phyloP scores from a whole-genome alignment of 257 asterid species.

The Perilla frutescens region DNA sequence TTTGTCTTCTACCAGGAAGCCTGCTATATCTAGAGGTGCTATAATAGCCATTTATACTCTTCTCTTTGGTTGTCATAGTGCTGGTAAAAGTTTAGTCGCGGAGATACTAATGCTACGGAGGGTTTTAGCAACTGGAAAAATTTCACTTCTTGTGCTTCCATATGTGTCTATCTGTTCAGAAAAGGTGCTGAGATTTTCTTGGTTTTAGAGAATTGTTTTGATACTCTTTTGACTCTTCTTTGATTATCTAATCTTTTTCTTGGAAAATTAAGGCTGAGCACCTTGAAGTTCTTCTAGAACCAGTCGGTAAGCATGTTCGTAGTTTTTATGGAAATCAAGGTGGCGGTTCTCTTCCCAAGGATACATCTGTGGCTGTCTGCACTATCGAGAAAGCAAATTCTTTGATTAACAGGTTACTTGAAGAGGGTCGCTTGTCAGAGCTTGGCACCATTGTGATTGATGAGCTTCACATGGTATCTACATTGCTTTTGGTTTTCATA shows the following conservation, averaged over 20 bases:
- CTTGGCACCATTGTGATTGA: slow-evolving; percentile 97
- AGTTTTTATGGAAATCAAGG: slow-evolving; percentile 99
- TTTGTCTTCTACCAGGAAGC: neutral
- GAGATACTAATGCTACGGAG: slow-evolving; percentile 94
- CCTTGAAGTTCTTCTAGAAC: slow-evolving; percentile 87
- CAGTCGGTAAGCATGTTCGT: slow-evolving; percentile 86
- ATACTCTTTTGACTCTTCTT: slow-evolving; percentile 23
- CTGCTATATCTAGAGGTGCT: slow-evolving; percentile 19
- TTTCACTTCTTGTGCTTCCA: slow-evolving; percentile 95
- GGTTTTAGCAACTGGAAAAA: slow-evolving; percentile 79
- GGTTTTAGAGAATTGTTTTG: slow-evolving; percentile 24
- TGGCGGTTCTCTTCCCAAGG: slow-evolving; percentile 92
- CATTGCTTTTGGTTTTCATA: slow-evolving; percentile 36
- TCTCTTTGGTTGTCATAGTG: slow-evolving; percentile 53
- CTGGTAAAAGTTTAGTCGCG: slow-evolving; percentile 99
- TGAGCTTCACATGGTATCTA: slow-evolving; percentile 96
- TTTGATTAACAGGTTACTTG: slow-evolving; percentile 81
- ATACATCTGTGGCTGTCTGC: slow-evolving; percentile 93
- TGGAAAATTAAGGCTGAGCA: slow-evolving; percentile 78
- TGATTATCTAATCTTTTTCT: slow-evolving; percentile 26
- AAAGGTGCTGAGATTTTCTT: slow-evolving; percentile 60
- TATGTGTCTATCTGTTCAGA: slow-evolving; percentile 95
- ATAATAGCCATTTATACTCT: slow-evolving; percentile 16
- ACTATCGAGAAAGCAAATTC: slow-evolving; percentile 98
- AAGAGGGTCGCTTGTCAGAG: slow-evolving; percentile 94